Conservation (phyloP, 148 eudicot genomes). For the Rheum nobile region DNA sequence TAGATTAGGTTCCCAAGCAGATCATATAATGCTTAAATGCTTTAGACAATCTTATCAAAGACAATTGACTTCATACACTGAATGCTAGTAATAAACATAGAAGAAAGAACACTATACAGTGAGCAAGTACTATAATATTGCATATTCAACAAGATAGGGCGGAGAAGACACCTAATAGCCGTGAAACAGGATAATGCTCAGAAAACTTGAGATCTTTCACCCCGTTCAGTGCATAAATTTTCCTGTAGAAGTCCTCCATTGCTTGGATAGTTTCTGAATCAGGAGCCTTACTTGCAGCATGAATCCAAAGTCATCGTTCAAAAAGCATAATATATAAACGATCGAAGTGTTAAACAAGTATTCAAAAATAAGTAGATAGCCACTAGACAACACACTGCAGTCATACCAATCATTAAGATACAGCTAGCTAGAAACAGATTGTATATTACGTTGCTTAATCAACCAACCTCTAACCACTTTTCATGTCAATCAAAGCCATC, state of each 20-base stretch:
- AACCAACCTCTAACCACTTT: not conserved
- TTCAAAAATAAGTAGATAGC: not conserved
- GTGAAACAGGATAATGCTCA: constrained; percentile 71
- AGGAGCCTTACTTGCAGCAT: constrained; percentile 91
- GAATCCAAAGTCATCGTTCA: constrained; percentile 89
- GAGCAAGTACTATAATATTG: not conserved
- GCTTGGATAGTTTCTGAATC: constrained; percentile 73
- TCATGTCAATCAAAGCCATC: not conserved
- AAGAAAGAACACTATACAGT: not conserved
- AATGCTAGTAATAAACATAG: not conserved
- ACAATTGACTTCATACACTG: not conserved
- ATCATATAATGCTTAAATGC: not conserved
- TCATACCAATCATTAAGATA: too few species aligned
- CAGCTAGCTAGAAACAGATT: not conserved
- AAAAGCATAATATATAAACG: not conserved
- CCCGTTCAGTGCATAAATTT: constrained; percentile 74
- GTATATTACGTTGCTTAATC: not conserved
- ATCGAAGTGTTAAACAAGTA: not conserved
- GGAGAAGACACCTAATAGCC: constrained; percentile 51
- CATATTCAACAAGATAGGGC: not conserved
- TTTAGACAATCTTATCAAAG: not conserved
- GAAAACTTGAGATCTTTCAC: constrained; percentile 74
- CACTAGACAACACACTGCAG: not conserved
- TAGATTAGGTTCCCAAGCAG: not conserved
- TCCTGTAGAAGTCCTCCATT: constrained; percentile 88